Base-by-base conservation (phyloP, 495 filamentous ascomycete species). In the Eremomyces bilateralis region DNA sequence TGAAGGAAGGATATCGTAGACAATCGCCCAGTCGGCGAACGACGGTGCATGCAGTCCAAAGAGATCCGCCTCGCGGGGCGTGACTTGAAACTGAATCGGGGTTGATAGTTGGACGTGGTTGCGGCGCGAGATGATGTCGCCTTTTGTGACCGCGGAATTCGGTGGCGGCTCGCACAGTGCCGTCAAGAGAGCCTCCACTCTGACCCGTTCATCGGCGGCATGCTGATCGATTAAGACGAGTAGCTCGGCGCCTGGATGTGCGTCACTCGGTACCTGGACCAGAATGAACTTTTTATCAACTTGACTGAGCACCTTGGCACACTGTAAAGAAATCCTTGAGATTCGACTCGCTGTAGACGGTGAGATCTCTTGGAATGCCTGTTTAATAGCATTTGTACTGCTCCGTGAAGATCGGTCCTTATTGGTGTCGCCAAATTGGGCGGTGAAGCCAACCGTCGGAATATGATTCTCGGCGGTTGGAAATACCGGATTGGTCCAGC, bases 271-370 rank as follows among this genome's bases (percentile, higher is more conserved):
- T 25, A 78, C 55, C 41, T 68, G 78, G 16, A 65, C 62, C 2
- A 97, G 56, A 29, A 97, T 80, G 48, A 84, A 97, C 51, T 97
- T 97, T 13, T 54, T 63, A 45, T 95, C 85, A 0, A 95, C 75
- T 43, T 97, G 88, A 0, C 69, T 65, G 22, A 97, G 65, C 3
- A 93, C 57, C 31, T 63, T 50, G 3, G 79, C 76, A 6, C 51
- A 49, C 15, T 50, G 50, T n/a, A 97, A 61, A 3, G 63, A 63
- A 8, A 58, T 39, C 42, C 74, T 84, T 1, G 69, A 78, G 4
- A 97, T 52, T 31, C 72, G 73, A 6, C 64, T 67, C 21, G 48
- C 52, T 15, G 42, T 34, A 34, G 45, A 31, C 1, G 41, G 8
- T 3, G 50, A 51, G 5, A 41, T 36, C 24, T 55, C 43, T 29